Conservation (phyloP, 331 rosid genomes). For the Quercus phellos region DNA sequence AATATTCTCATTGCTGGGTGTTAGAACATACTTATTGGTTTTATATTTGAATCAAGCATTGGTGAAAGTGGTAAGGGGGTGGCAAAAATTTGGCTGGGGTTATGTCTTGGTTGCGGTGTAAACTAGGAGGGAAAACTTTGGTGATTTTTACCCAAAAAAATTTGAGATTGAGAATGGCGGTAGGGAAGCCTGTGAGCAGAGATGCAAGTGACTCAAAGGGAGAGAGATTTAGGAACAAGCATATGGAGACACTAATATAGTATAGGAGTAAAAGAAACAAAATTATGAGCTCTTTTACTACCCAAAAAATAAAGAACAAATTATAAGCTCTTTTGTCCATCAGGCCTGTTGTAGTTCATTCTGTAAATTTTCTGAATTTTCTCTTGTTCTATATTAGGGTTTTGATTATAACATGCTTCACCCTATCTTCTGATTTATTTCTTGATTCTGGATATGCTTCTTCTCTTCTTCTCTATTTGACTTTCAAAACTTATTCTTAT, state of each 20-base stretch:
- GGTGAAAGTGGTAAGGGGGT: neutral
- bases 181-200: neutral
- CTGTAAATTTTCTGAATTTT: neutral
- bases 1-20: neutral
- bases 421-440: neutral
- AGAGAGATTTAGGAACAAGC: neutral
- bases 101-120: neutral
- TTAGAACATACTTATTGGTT: neutral
- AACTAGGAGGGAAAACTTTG: neutral
- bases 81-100: neutral
- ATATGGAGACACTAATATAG: neutral
- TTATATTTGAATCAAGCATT: neutral
- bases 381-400: neutral
- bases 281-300: neutral
- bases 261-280: neutral
- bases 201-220: neutral
- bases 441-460: neutral
- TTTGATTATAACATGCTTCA: neutral
- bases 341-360: neutral
- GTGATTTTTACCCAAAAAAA: neutral
- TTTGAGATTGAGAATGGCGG: neutral
- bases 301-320: neutral
- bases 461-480: neutral
- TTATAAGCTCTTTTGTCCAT: neutral
- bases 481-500: conserved; percentile 1